These are phyloP conservation scores for Cucurbitaria berberidis DNA, from an alignment of 2,329 filamentous ascomycete species.

Conservation along the genomic window DNA sequence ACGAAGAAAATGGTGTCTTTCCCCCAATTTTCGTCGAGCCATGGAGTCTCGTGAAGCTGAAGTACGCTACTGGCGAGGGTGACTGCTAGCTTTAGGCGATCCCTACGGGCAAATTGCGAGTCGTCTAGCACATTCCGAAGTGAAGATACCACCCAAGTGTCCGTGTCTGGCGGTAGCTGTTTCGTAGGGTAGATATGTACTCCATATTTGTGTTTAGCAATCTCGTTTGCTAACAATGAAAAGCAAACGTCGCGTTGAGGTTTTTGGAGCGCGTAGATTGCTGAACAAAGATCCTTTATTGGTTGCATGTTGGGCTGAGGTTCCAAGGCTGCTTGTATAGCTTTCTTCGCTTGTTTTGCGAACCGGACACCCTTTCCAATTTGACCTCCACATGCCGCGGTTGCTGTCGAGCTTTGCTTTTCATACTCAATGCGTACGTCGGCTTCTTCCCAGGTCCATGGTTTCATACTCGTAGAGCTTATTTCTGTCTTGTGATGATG, in stretches of 20 bases:
- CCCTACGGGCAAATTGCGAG: slow-evolving; percentile 16
- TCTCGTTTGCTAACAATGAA: slow-evolving; percentile 16
- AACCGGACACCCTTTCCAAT: slow-evolving; percentile 19
- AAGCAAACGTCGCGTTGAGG: slow-evolving; percentile 26
- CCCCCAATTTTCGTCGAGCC: slow-evolving; percentile 30
- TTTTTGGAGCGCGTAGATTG: slow-evolving; percentile 20
- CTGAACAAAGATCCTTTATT: slow-evolving; percentile 24
- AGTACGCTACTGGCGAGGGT: slow-evolving; percentile 28
- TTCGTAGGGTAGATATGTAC: slow-evolving; percentile 23
- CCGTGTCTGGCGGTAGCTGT: slow-evolving; percentile 12
- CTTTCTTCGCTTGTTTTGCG: slow-evolving; percentile 18
- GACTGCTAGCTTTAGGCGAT: slow-evolving; percentile 25
- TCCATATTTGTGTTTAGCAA: slow-evolving; percentile 23
- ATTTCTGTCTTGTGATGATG: neutral
- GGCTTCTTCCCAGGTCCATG: slow-evolving; percentile 30
- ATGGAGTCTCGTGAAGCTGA: slow-evolving; percentile 32
- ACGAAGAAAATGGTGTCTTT: slow-evolving; percentile 33
- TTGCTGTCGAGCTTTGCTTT: neutral
- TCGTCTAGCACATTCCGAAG: slow-evolving; percentile 21
- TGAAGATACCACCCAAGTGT: slow-evolving; percentile 18
- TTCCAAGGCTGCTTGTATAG: slow-evolving; percentile 22
- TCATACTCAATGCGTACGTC: slow-evolving; percentile 18
- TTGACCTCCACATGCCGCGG: neutral
- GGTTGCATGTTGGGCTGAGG: slow-evolving; percentile 18
- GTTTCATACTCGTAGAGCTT: neutral